A percentile compares a stretch with the other conserved stretches of the same genome.
Conservation (phyloP, 2,329 filamentous ascomycete species). For the Boeremia lycopersici region DNA sequence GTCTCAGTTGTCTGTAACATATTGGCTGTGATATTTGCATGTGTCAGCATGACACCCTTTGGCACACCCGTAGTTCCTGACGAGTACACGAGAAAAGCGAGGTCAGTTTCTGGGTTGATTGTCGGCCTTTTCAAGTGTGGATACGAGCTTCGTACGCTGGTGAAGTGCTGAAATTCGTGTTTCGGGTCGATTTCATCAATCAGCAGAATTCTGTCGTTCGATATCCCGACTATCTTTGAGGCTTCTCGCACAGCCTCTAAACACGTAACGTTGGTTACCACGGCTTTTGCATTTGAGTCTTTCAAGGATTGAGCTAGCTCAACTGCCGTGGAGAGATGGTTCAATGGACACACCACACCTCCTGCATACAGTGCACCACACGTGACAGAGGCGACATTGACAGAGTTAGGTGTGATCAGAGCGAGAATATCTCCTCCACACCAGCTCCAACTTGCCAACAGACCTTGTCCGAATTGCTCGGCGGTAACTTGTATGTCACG, state of each 20-base stretch:
- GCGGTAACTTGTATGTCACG: background rate
- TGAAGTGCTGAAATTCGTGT: background rate
- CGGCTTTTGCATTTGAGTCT: background rate
- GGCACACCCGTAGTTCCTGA: conserved; percentile 47
- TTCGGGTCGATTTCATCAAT: conserved; percentile 7
- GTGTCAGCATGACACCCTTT: conserved; percentile 51
- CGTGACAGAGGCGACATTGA: background rate
- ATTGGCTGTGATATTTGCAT: conserved; percentile 49
- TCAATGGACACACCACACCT: conserved; percentile 28
- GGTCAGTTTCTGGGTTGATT: conserved; percentile 13
- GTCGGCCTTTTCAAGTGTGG: background rate
- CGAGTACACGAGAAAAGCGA: conserved; percentile 9
- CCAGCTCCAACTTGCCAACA: background rate
- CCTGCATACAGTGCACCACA: conserved; percentile 28
- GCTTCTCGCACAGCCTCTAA: background rate
- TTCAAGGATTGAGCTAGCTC: conserved; percentile 18
- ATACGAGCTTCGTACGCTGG: background rate
- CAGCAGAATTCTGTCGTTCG: conserved; percentile 4
- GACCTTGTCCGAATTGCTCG: background rate
- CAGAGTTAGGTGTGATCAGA: conserved; percentile 17
- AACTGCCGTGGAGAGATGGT: conserved; percentile 21
- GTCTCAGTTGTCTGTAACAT: conserved; percentile 41
- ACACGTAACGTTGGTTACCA: background rate
- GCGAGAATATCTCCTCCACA: conserved; percentile 28
- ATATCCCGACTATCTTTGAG: background rate